Evolutionary conservation across 306 rosid species (phyloP), one percentile per base, ranked within the genome.

Genomic region (Cyclanthera cordifolia): DNA sequence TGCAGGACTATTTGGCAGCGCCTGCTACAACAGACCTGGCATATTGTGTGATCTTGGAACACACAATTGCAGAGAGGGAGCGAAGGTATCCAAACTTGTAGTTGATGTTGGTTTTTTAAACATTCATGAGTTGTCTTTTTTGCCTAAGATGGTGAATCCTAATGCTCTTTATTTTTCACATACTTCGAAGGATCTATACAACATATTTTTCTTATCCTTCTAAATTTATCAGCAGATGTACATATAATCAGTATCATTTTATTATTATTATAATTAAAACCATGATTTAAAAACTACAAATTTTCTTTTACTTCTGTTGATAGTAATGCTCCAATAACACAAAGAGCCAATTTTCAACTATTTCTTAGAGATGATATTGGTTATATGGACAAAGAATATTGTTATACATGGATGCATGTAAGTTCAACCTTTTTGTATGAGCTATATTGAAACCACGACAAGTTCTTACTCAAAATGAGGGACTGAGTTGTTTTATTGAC

Each of bases 61-160:
- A 94, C 76, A 90, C 99, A 66, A 80, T 90, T 76, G 96, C 99
- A 7, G 99, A 94, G 91, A 90, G 97, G 88, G 99, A 90, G 78
- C 99, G 97, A 80, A 94, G 99, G 99, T 94, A 88, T 86, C 83
- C 67, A 53, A 56, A 24, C n/a, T 65, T 55, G 75, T 67, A 25
- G 17, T 24, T 65, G 56, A 81, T 76, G 39, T 76, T 69, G 59
- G 49, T 46, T 47, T 16, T 19, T 49, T 14, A 6, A 13, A 64
- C 7, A 45, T 41, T 66, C 41, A 45, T 7, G 20, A 66, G 48
- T 19, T 66, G 8, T 27, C 24, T 15, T 46, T 66, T 66, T 46
- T 0, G 43, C 71, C 15, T 47, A 66, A 46, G 71, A 66, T 46
- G 55, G 37, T 24, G 55, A 47, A 8, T 16, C 41, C 55, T 45